phyloP scores from a whole-genome alignment of 2,329 filamentous ascomycete genomes.

The Colletotrichum shisoi region DNA sequence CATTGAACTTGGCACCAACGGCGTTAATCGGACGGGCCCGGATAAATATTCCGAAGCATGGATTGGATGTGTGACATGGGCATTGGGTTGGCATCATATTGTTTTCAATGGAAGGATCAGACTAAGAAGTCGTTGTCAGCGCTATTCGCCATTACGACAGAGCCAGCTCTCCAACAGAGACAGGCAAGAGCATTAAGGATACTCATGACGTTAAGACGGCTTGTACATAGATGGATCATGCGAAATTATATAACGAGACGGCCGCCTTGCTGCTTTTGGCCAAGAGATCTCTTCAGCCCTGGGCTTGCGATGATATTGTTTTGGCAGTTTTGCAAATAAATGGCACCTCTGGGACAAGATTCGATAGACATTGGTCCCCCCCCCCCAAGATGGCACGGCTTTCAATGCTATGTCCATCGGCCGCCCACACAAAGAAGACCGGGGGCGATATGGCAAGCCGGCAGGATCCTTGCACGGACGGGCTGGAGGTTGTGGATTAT shows the following conservation, averaged over 20 bases:
- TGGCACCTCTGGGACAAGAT: not conserved
- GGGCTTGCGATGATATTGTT: not conserved
- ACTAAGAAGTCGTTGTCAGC: constrained; percentile 13
- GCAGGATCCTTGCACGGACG: not conserved
- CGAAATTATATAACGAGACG: constrained; percentile 6
- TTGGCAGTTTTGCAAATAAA: not conserved
- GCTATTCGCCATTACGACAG: constrained; percentile 3
- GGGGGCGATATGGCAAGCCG: not conserved
- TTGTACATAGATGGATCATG: constrained; percentile 32
- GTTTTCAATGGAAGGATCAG: constrained; percentile 16
- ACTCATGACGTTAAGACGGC: constrained; percentile 27
- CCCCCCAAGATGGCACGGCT: not conserved
- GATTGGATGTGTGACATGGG: constrained; percentile 31
- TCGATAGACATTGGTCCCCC: not conserved
- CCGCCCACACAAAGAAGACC: not conserved
- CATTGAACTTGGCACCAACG: not conserved
- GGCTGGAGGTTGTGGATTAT: not conserved
- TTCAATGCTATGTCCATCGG: not conserved
- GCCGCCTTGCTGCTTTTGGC: not conserved
- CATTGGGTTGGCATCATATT: constrained; percentile 31
- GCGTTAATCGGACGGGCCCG: constrained; percentile 15
- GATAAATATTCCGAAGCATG: constrained; percentile 28
- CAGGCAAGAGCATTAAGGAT: not conserved
- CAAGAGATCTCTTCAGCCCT: too few relatives aligned
- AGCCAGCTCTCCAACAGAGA: constrained; percentile 6